Evolutionary conservation across 768 basidiomycete species (phyloP), one percentile per base, ranked within the genome.

Genomic region (Suillus subalutaceus): DNA sequence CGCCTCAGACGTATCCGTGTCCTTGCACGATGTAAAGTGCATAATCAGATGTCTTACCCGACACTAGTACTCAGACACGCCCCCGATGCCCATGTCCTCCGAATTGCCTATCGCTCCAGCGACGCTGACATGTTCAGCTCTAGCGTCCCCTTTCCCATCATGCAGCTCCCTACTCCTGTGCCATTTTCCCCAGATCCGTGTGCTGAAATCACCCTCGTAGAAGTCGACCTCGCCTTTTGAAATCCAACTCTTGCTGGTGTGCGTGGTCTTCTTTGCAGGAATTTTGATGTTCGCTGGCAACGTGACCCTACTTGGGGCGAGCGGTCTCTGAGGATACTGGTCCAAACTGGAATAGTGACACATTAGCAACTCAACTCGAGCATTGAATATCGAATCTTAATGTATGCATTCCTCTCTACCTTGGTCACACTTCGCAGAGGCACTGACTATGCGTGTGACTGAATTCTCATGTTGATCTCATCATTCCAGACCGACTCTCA

Each of bases 21-120:
- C 15, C 75, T 96, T 23, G 94, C 85, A 0, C 95, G 97, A 72
- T 97, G 96, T 81, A 97, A 97, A 81, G 94, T 93, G 0, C 92
- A 96, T 72, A 90, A 88, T 80, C 89, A 88, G 77, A 91, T 90
- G 74, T 76, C 88, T 43, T 85, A 91, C 7, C 93, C 94, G 2
- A 87, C 44, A 88, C 35, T 90, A 90, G 65, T 1, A 38, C 69
- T 40, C 63, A 30, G 58, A n/a, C 57, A 10, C 56, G 1, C n/a
- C 35, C n/a, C n/a, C 40, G 7, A 52, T 20, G 10, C 20, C 8
- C 32, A 43, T 44, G 58, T 63, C 48, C 50, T 96, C 94, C 1
- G 84, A 92, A 73, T 93, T 92, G 5, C 80, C 86, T 1, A 97
- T 95, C 77, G 92, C 93, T 1, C 86, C 83, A 63, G 78, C 86